Evolutionary conservation across 2,329 filamentous ascomycete genomes (phyloP).

Genomic region (Xylariales sp.): DNA sequence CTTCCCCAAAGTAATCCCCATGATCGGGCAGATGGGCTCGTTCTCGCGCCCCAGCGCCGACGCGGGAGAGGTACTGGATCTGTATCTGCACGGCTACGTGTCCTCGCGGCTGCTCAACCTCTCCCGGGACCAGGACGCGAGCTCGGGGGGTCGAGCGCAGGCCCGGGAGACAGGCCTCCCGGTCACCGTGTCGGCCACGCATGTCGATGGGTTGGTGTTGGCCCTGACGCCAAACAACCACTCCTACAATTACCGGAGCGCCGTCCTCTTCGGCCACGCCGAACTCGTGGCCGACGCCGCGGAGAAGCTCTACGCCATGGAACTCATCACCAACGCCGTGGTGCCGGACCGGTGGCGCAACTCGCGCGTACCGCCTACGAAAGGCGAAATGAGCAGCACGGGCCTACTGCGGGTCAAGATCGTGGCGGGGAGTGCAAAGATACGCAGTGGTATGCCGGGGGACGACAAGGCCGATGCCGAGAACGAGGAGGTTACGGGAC

Average conservation of each 20-base stretch:
- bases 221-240: constrained; percentile 75
- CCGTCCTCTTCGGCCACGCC: constrained; percentile 72
- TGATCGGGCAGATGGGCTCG: constrained; percentile 80
- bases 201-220: constrained; percentile 75
- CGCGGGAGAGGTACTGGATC: constrained; percentile 61
- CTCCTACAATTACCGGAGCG: constrained; percentile 83
- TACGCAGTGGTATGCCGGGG: constrained; percentile 59
- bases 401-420: constrained; percentile 66
- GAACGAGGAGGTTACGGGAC: constrained; percentile 34
- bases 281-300: constrained; percentile 58
- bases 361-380: constrained; percentile 64
- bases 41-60: constrained; percentile 59
- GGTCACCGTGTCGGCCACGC: constrained; percentile 66
- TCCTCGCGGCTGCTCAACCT: constrained; percentile 72
- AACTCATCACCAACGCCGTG: constrained; percentile 70
- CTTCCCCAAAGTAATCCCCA: constrained; percentile 74
- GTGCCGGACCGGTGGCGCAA: constrained; percentile 65
- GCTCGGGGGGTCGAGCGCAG: constrained; percentile 10
- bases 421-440: constrained; percentile 69
- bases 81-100: constrained; percentile 83
- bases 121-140: constrained; percentile 30
- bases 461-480: constrained; percentile 47
- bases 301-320: constrained; percentile 76
- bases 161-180: constrained; percentile 52
- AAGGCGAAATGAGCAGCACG: constrained; percentile 70